Conservation (phyloP, 495 filamentous ascomycete genomes). For the Neurospora tetraspora region DNA sequence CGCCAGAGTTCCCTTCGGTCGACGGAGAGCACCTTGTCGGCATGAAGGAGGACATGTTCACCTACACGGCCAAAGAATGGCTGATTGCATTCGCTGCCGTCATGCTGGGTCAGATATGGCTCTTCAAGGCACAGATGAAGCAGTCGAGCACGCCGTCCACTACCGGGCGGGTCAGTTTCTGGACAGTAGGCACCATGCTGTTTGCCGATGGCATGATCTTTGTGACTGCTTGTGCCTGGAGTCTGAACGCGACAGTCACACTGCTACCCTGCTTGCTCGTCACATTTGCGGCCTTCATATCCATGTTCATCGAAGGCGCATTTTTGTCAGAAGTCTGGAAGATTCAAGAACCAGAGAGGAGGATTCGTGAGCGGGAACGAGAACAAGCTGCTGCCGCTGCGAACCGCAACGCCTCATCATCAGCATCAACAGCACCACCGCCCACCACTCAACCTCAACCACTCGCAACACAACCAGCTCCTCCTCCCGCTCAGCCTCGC, state of each 20-base stretch:
- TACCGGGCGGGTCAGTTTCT: slow-evolving; percentile 80
- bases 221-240: slow-evolving; percentile 48
- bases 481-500: slow-evolving; percentile 42
- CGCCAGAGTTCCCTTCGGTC: slow-evolving; percentile 55
- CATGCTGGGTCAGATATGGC: slow-evolving; percentile 57
- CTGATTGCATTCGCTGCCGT: slow-evolving; percentile 56
- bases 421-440: slow-evolving; percentile 4
- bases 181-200: slow-evolving; percentile 74
- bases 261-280: slow-evolving; percentile 67
- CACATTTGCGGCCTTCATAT: slow-evolving; percentile 57
- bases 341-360: slow-evolving; percentile 73
- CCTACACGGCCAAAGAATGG: slow-evolving; percentile 54
- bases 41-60: slow-evolving; percentile 66
- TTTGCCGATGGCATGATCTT: slow-evolving; percentile 70
- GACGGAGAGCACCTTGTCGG: slow-evolving; percentile 63
- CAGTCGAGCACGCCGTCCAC: slow-evolving; percentile 93
- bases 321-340: slow-evolving; percentile 85
- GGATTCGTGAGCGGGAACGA: slow-evolving; percentile 44
- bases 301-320: slow-evolving; percentile 57
- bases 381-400: slow-evolving; percentile 22
- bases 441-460: slow-evolving; percentile 13
- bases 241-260: slow-evolving; percentile 51
- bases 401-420: slow-evolving; percentile 20
- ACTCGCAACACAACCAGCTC: slow-evolving; percentile 30
- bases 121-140: slow-evolving; percentile 78